These are phyloP conservation scores for Umbelopsis isabellina DNA, from an alignment of 192 early-diverging fungal genomes.

Conservation along the genomic window DNA sequence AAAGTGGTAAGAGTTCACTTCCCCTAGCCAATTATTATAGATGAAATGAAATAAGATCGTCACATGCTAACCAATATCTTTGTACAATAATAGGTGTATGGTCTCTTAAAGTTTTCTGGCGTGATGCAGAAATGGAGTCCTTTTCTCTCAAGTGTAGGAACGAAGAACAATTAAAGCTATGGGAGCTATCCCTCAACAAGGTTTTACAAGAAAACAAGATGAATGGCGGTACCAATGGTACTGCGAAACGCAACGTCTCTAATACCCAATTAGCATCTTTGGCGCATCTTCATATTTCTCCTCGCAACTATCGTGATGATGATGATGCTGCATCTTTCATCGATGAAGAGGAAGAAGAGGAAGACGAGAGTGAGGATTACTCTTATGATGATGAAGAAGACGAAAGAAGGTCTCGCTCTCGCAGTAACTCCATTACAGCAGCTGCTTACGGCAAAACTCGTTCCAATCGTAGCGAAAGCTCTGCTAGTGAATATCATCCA, in stretches of 20 bases:
- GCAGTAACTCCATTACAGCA: constrained; percentile 28
- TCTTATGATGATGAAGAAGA: constrained; percentile 47
- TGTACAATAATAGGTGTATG: constrained; percentile 32
- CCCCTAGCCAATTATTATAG: not conserved
- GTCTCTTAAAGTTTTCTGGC: constrained; percentile 85
- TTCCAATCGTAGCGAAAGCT: constrained; percentile 17
- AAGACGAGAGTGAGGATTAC: constrained; percentile 46
- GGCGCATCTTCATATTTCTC: constrained; percentile 16
- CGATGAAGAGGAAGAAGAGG: constrained; percentile 39
- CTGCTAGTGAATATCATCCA: constrained; percentile 15
- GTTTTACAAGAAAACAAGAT: constrained; percentile 62
- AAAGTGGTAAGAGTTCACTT: constrained; percentile 32
- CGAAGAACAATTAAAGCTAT: constrained; percentile 90
- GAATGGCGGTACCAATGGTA: constrained; percentile 1
- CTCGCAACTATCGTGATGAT: constrained; percentile 26
- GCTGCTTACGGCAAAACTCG: not conserved
- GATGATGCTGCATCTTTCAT: constrained; percentile 36
- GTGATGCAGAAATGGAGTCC: constrained; percentile 76
- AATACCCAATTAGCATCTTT: constrained; percentile 45
- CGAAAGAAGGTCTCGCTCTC: constrained; percentile 26
- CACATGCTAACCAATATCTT: not conserved
- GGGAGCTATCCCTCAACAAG: constrained; percentile 80
- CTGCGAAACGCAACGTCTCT: constrained; percentile 42
- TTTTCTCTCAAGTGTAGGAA: constrained; percentile 90
- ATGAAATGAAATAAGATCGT: not conserved